These are phyloP conservation scores for Penicillium salamii DNA, from an alignment of 495 filamentous ascomycete genomes.

Conservation along the genomic window DNA sequence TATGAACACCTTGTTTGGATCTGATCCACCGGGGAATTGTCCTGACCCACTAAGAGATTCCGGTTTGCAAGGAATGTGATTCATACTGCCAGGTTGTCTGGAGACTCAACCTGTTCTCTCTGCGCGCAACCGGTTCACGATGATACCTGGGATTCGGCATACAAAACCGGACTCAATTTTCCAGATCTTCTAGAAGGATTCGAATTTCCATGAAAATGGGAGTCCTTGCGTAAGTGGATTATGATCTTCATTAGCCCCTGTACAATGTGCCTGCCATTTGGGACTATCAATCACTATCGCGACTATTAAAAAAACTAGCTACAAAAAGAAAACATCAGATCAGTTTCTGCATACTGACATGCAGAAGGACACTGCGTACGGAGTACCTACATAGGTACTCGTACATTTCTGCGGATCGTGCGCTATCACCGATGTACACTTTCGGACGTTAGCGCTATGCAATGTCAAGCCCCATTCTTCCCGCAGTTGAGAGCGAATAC, in stretches of 20 bases:
- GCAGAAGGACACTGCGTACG: no score
- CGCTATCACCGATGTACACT: no score
- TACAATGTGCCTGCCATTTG: background rate
- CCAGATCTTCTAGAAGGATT: background rate
- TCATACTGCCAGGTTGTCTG: background rate
- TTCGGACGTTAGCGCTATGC: no score
- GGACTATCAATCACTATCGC: background rate
- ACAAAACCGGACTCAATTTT: no score
- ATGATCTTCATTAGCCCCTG: constrained; percentile 9
- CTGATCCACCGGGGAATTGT: constrained; percentile 4
- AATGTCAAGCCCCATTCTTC: no score
- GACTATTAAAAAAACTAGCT: background rate
- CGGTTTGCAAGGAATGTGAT: constrained; percentile 5
- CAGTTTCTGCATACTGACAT: no score
- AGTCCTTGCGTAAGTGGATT: constrained; percentile 5
- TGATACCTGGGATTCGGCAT: no score
- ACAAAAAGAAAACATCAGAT: background rate
- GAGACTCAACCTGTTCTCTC: no score
- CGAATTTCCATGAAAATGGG: background rate
- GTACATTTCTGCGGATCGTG: no score
- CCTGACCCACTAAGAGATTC: background rate
- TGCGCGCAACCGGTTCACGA: no score
- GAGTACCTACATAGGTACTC: no score
- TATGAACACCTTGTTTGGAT: constrained; percentile 6
- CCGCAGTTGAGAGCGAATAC: no score